phyloP scores from a whole-genome alignment of 495 filamentous ascomycete genomes.

The Sordaria brevicollis region DNA sequence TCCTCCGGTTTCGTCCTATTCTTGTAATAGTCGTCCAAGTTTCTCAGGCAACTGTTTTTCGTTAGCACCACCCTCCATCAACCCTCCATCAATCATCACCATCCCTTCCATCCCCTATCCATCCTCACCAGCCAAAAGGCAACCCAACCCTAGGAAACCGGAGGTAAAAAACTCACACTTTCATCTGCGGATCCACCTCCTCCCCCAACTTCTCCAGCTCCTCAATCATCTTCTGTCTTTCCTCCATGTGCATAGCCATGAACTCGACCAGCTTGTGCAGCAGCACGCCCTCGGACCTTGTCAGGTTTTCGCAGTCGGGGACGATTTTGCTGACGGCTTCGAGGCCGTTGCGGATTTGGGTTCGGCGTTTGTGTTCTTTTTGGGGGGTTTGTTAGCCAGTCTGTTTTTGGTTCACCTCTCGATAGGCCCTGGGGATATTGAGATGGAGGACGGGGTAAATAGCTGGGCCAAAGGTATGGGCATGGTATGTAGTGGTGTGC shows the following conservation, averaged over 20 bases:
- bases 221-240: conserved; percentile 47
- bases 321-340: conserved; percentile 75
- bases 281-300: conserved; percentile 75
- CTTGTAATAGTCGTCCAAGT: neutral
- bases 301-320: conserved; percentile 73
- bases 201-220: conserved; percentile 14
- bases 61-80: no score
- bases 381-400: neutral
- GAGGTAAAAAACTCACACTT: conserved; percentile 7
- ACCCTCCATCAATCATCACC: no score
- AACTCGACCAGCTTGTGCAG: conserved; percentile 65
- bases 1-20: neutral
- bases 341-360: conserved; percentile 78
- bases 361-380: conserved; percentile 75
- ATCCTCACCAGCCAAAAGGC: neutral
- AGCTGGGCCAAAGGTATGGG: no score
- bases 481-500: neutral
- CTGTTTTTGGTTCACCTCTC: neutral
- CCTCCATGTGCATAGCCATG: conserved; percentile 53
- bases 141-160: neutral
- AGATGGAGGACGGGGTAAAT: no score
- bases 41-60: neutral
- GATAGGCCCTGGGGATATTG: no score
- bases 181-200: conserved; percentile 8
- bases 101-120: no score